These are phyloP conservation scores for Hydnomerulius pinastri DNA, from an alignment of 768 basidiomycete species.

Conservation along the genomic window DNA sequence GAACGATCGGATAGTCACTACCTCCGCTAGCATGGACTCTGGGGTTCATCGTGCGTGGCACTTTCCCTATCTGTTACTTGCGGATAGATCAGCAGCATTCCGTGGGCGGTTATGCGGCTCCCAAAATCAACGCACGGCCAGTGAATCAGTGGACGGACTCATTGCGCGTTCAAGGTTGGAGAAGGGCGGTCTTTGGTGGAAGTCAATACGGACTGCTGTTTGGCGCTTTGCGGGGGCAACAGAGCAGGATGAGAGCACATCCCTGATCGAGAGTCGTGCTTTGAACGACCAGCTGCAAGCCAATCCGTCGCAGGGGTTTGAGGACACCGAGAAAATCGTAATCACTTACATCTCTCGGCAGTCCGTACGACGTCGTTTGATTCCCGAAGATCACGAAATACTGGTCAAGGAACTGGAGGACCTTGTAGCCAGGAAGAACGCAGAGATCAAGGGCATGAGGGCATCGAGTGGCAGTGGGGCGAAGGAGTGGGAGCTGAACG, in stretches of 20 bases:
- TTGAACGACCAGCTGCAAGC: not conserved
- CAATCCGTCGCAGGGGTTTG: slow-evolving; percentile 20
- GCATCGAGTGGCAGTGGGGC: slow-evolving; percentile 1
- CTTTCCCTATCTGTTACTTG: slow-evolving; percentile 68
- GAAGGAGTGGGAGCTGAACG: slow-evolving; percentile 58
- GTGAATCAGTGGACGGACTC: slow-evolving; percentile 65
- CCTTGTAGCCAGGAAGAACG: slow-evolving; percentile 44
- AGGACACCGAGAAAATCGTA: slow-evolving; percentile 52
- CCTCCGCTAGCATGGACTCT: slow-evolving; percentile 22
- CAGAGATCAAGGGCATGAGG: slow-evolving; percentile 11
- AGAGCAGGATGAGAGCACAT: slow-evolving; percentile 34
- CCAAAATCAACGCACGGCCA: slow-evolving; percentile 70
- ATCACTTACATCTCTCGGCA: slow-evolving; percentile 79
- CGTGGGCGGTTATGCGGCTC: slow-evolving; percentile 63
- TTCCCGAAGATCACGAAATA: slow-evolving; percentile 53
- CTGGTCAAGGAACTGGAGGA: slow-evolving; percentile 55
- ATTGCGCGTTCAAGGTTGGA: slow-evolving; percentile 34
- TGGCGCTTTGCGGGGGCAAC: slow-evolving; percentile 65
- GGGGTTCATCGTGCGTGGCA: slow-evolving; percentile 56
- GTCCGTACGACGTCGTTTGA: slow-evolving; percentile 49
- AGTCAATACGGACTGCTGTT: slow-evolving; percentile 64
- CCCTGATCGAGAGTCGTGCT: slow-evolving; percentile 9
- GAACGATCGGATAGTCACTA: slow-evolving; percentile 54
- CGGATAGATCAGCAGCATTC: slow-evolving; percentile 78
- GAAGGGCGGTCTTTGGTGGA: slow-evolving; percentile 67